Conservation (phyloP, 495 filamentous ascomycete species). For the Physcia stellaris region DNA sequence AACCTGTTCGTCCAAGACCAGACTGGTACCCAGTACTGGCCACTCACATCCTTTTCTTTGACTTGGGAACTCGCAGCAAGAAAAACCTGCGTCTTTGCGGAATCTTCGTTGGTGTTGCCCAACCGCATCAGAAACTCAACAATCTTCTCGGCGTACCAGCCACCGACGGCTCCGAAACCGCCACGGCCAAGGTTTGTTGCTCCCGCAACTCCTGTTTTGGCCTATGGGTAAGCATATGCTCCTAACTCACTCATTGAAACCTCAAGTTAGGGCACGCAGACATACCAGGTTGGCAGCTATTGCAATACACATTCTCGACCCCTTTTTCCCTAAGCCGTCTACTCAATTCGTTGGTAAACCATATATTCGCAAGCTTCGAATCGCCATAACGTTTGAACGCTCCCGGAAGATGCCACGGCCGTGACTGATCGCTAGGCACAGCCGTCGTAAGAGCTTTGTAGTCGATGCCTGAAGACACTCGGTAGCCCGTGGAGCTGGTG, state of each 20-base stretch:
- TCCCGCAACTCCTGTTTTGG: neutral
- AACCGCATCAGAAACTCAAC: conserved; percentile 5
- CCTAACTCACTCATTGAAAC: no score
- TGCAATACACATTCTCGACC: conserved; percentile 7
- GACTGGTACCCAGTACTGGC: conserved; percentile 11
- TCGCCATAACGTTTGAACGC: conserved; percentile 8
- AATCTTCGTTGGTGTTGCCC: conserved; percentile 3
- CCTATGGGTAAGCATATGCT: no score
- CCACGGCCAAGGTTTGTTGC: neutral
- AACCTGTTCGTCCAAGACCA: conserved; percentile 8
- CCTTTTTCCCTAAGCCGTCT: conserved; percentile 6
- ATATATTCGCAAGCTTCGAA: conserved; percentile 10
- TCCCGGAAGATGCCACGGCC: conserved; percentile 3
- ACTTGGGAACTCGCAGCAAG: conserved; percentile 8
- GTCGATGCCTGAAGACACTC: conserved; percentile 5
- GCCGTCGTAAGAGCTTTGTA: conserved; percentile 6
- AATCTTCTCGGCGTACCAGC: neutral
- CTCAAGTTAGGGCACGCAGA: no score
- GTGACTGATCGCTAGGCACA: conserved; percentile 5
- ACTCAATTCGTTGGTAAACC: conserved; percentile 8
- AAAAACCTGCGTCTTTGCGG: conserved; percentile 15
- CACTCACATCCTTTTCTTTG: conserved; percentile 8
- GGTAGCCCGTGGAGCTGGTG: conserved; percentile 11
- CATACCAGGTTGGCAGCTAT: conserved; percentile 13
- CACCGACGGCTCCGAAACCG: conserved; percentile 1